Evolutionary conservation across 352 stramenopile species (phyloP).

Genomic region (Phytophthora nicotianae): DNA sequence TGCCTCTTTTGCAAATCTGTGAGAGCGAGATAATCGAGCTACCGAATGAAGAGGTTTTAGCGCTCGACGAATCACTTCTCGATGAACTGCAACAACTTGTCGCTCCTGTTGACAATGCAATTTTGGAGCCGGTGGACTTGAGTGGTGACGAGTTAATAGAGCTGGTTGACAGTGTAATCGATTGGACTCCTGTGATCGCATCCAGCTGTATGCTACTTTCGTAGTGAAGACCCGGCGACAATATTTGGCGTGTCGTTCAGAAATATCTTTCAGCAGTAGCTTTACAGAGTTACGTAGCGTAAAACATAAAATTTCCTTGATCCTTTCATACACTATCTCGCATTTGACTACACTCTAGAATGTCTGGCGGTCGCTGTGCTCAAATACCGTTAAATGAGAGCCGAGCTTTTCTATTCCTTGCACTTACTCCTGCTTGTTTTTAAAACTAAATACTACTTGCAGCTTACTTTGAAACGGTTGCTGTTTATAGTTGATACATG

Average conservation of each 20-base stretch:
- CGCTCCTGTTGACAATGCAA: neutral
- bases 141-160: slow-evolving; percentile 9
- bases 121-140: neutral
- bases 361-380: too few relatives aligned
- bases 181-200: neutral
- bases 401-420: too few relatives aligned
- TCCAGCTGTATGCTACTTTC: slow-evolving; percentile 2
- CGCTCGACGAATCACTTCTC: slow-evolving; percentile 5
- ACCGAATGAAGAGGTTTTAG: neutral
- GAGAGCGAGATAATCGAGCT: neutral
- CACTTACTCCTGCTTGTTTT: too few relatives aligned
- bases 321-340: too few relatives aligned
- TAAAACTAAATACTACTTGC: neutral
- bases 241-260: neutral
- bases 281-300: too few relatives aligned
- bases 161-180: slow-evolving; percentile 4
- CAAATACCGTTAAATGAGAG: too few relatives aligned
- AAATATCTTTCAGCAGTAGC: too few relatives aligned
- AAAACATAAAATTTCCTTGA: too few relatives aligned
- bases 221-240: neutral
- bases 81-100: slow-evolving; percentile 15
- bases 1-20: neutral
- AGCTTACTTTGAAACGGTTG: neutral
- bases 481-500: neutral
- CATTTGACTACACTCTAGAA: too few relatives aligned